A percentile compares a stretch with the other conserved stretches of the same genome.
phyloP scores from a whole-genome alignment of 352 stramenopile genomes.

The Globisporangium middletonii region DNA sequence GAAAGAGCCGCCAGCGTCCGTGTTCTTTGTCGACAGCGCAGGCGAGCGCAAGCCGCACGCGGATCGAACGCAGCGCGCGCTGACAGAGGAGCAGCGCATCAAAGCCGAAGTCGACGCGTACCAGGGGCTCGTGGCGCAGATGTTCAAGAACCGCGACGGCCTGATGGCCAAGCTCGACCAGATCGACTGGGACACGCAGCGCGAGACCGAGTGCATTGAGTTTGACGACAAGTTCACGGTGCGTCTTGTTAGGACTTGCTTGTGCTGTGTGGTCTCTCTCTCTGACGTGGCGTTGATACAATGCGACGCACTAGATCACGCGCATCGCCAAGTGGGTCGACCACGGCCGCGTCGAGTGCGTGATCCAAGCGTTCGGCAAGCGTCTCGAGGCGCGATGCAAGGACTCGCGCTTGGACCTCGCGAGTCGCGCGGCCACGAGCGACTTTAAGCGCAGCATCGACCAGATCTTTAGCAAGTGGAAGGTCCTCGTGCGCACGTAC shows the following conservation, averaged over 20 bases:
- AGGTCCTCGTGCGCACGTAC: constrained; percentile 38
- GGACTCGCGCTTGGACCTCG: constrained; percentile 26
- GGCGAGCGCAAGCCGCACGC: constrained; percentile 24
- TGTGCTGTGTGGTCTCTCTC: too few species aligned
- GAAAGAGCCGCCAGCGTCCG: neutral
- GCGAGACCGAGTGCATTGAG: constrained; percentile 15
- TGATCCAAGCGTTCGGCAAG: constrained; percentile 26
- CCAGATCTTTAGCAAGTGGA: constrained; percentile 44
- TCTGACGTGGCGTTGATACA: neutral
- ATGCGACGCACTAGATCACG: constrained; percentile 5
- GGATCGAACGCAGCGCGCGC: constrained; percentile 15
- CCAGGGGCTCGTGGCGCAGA: constrained; percentile 45
- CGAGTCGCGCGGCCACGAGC: constrained; percentile 23
- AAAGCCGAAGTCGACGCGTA: constrained; percentile 50
- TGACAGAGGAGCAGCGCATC: constrained; percentile 21
- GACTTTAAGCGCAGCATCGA: constrained; percentile 29
- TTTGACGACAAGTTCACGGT: constrained; percentile 23
- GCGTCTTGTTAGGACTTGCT: neutral
- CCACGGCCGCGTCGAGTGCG: constrained; percentile 15
- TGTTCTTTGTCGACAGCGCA: constrained; percentile 32
- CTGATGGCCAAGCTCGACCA: constrained; percentile 24
- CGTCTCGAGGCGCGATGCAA: constrained; percentile 23
- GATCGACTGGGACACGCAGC: constrained; percentile 34
- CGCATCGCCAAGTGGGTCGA: constrained; percentile 4
- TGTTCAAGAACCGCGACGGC: constrained; percentile 41